Conservation (phyloP, 2,329 filamentous ascomycete species). For the Didymella arachidicola region DNA sequence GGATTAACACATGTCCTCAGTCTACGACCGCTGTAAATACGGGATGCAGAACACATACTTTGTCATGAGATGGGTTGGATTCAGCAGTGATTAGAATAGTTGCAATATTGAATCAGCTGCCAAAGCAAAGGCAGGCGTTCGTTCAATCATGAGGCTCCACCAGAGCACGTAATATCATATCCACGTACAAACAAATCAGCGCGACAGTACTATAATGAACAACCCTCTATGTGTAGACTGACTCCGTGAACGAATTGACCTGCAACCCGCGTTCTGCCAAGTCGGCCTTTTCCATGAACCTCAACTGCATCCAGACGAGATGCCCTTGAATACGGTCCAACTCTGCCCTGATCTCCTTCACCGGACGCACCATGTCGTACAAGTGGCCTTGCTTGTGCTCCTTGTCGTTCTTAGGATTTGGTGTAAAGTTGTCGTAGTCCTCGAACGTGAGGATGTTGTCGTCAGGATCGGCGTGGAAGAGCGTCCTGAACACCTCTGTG, state of each 20-base stretch:
- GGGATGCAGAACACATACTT: background rate
- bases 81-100: background rate
- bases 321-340: slow-evolving; percentile 85
- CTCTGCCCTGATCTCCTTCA: slow-evolving; percentile 75
- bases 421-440: slow-evolving; percentile 82
- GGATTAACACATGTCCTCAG: too few species aligned
- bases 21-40: background rate
- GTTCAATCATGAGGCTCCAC: background rate
- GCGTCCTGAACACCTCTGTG: slow-evolving; percentile 76
- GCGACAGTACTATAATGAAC: background rate
- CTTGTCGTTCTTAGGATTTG: slow-evolving; percentile 64
- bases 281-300: slow-evolving; percentile 81
- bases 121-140: background rate
- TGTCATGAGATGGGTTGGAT: background rate
- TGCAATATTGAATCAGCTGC: background rate
- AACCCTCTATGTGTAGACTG: slow-evolving; percentile 70
- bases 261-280: slow-evolving; percentile 91
- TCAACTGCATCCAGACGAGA: slow-evolving; percentile 93
- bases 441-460: slow-evolving; percentile 87
- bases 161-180: slow-evolving; percentile 2
- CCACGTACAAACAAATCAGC: background rate
- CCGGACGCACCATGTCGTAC: slow-evolving; percentile 72
- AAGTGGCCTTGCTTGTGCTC: slow-evolving; percentile 79
- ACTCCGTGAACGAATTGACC: slow-evolving; percentile 87
- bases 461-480: slow-evolving; percentile 90